A percentile compares a stretch with the other conserved stretches of the same genome.
phyloP scores from a whole-genome alignment of 2,329 filamentous ascomycete species.

The Colletotrichum scovillei region DNA sequence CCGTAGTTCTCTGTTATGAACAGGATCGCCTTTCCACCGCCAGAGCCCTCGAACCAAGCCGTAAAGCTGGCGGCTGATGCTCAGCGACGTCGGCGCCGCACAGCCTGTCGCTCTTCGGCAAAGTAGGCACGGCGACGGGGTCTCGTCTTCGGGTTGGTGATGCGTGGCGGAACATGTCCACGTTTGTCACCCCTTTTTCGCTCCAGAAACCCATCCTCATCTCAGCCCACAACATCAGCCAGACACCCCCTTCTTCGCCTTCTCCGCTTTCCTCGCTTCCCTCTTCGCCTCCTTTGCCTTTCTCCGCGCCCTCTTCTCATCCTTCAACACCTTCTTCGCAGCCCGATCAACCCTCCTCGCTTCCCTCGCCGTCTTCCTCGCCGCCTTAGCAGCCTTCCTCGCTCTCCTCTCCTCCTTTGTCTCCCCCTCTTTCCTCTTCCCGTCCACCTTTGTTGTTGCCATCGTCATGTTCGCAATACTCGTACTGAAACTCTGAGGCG shows the following conservation, averaged over 20 bases:
- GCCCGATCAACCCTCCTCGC: conserved; percentile 39
- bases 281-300: conserved; percentile 47
- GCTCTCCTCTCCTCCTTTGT: conserved; percentile 46
- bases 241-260: conserved; percentile 16
- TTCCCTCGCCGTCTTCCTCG: conserved; percentile 43
- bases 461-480: background rate
- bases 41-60: background rate
- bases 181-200: background rate
- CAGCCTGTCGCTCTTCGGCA: background rate
- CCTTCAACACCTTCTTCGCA: conserved; percentile 47
- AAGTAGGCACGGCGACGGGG: background rate
- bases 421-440: conserved; percentile 39
- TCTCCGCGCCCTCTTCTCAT: conserved; percentile 47
- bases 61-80: background rate
- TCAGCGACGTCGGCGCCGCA: background rate
- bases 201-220: background rate
- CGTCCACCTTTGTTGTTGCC: conserved; percentile 60
- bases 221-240: background rate
- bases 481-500: conserved; percentile 36
- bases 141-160: background rate
- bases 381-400: conserved; percentile 44
- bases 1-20: background rate
- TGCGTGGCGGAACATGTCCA: background rate
- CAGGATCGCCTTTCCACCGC: background rate
- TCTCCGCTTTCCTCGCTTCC: conserved; percentile 31